A percentile compares a stretch with the other conserved stretches of the same genome.
Conservation (phyloP, 2,329 filamentous ascomycete genomes). For the Xylariomycetidae sp. region DNA sequence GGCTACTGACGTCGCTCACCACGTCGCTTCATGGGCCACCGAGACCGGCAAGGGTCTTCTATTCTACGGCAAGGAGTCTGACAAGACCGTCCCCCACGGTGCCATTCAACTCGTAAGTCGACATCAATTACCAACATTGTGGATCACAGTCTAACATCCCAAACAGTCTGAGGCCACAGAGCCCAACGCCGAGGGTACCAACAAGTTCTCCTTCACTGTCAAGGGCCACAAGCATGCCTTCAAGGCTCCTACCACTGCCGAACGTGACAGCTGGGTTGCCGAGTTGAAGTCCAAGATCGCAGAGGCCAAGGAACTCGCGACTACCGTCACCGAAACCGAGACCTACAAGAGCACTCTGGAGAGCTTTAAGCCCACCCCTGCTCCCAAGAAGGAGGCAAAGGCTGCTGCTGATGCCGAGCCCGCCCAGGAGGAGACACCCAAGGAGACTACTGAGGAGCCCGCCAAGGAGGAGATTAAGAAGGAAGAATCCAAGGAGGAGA, state of each 20-base stretch:
- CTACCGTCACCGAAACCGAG: constrained; percentile 71
- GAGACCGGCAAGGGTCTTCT: constrained; percentile 94
- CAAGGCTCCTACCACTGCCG: constrained; percentile 68
- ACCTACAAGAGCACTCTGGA: constrained; percentile 84
- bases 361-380: constrained; percentile 52
- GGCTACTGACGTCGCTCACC: constrained; percentile 67
- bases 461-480: constrained; percentile 24
- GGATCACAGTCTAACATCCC: no score
- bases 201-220: constrained; percentile 82
- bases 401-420: constrained; percentile 34
- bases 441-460: constrained; percentile 28
- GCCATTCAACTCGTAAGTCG: constrained; percentile 77
- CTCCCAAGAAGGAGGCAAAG: constrained; percentile 41
- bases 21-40: constrained; percentile 81
- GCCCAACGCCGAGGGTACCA: constrained; percentile 67
- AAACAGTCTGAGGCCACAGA: constrained; percentile 58
- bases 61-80: constrained; percentile 81
- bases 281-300: constrained; percentile 77
- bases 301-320: constrained; percentile 78
- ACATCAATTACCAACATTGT: neutral
- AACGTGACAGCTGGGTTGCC: constrained; percentile 90
- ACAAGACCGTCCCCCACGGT: constrained; percentile 76
- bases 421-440: constrained; percentile 30
- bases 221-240: constrained; percentile 91
- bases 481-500: constrained; percentile 49